Base-by-base conservation (phyloP, 805 yeast species). In the Dipodascus geniculatus region DNA sequence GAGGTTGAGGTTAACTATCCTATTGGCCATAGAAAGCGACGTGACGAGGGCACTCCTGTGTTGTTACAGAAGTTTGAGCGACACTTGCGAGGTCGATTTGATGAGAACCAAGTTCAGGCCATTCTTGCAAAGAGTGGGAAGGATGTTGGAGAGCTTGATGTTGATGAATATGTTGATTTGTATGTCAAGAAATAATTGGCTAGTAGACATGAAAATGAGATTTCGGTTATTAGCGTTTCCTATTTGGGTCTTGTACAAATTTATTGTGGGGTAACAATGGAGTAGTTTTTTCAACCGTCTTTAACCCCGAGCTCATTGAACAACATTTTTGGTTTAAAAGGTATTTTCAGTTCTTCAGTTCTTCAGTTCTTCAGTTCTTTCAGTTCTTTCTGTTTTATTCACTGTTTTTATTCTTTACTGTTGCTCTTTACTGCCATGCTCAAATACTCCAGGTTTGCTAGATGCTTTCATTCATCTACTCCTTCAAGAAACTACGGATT, bases 31-130 rank as follows among this genome's bases (percentile, higher is more conserved):
- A 73, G 76, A 59, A 68, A 69, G 58, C 76, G 84, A 65, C 72
- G 84, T 57, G 77, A 75, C 53, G 83, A 79, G 62, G 84, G 83
- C 31, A 76, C 74, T 52, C 82, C 83, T 28, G 73, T 79, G 14
- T 62, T 79, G 55, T 63, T 75, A 49, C 61, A 68, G 50, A 79
- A 79, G 67, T 79, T 78, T 57, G 73, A 75, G 62, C 74, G 71
- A 51, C 83, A 79, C 60, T 67, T 79, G 48, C 60, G 65, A 17
- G 77, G 77, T 51, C 74, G 78, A 55, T 76, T 74, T 57, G 69
- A 65, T 22, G 62, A 67, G 28, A 61, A 57, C 33, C 73, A 70
- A 58, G 77, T 67, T 50, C 63, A 68, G 42, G 55, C 63, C 54
- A 75, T 78, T 50, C 58, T 76, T 51, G 60, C 65, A n/a, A 67